A percentile compares a stretch with the other conserved stretches of the same genome.
These are phyloP conservation scores for Pseudogymnoascus sp. DNA, from an alignment of 2,329 filamentous ascomycete genomes.

Conservation along the genomic window DNA sequence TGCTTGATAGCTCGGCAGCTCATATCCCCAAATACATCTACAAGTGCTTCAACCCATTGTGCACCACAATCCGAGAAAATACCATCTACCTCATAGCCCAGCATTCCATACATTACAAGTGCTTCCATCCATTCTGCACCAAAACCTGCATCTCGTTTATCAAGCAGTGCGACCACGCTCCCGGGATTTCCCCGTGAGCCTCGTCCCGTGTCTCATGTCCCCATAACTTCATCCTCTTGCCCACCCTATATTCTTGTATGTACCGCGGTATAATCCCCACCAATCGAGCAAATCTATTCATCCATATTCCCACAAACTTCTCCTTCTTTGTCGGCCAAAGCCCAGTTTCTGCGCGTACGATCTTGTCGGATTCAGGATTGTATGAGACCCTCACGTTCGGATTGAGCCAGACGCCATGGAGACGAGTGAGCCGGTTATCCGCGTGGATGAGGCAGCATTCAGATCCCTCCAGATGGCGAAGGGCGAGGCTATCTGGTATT, in stretches of 20 bases:
- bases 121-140: conserved; percentile 50
- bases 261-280: conserved; percentile 29
- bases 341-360: conserved; percentile 35
- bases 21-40: not conserved
- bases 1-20: not conserved
- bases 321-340: conserved; percentile 28
- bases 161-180: conserved; percentile 45
- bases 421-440: conserved; percentile 36
- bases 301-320: conserved; percentile 51
- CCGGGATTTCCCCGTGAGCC: conserved; percentile 30
- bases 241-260: conserved; percentile 21
- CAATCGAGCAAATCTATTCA: conserved; percentile 47
- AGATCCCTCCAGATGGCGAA: conserved; percentile 61
- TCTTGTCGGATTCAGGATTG: conserved; percentile 44
- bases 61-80: not conserved
- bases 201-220: conserved; percentile 28
- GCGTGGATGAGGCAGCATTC: conserved; percentile 74
- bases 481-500: conserved; percentile 54
- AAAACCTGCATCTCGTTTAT: conserved; percentile 57
- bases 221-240: conserved; percentile 20
- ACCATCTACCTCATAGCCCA: not conserved
- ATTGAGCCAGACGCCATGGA: conserved; percentile 58
- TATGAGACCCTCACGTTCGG: conserved; percentile 64
- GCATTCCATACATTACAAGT: conserved; percentile 23
- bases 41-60: conserved; percentile 30